phyloP scores from a whole-genome alignment of 371 early-diverging fungal genomes.

The Syncephalastrum sp. region DNA sequence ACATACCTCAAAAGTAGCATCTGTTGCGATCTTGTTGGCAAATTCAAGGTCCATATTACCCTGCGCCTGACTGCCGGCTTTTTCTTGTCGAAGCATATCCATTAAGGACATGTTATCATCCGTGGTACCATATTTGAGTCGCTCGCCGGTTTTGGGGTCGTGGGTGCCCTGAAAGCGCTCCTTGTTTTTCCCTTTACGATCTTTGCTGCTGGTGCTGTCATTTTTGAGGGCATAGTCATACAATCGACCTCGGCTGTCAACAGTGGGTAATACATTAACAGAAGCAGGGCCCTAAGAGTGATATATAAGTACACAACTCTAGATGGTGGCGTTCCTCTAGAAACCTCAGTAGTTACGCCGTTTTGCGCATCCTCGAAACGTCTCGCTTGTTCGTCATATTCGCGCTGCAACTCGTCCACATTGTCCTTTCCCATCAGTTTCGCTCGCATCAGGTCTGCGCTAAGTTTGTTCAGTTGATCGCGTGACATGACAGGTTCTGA shows the following conservation, averaged over 20 bases:
- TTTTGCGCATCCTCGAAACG: constrained; percentile 29
- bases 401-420: constrained; percentile 65
- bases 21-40: constrained; percentile 75
- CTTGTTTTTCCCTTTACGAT: constrained; percentile 36
- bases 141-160: constrained; percentile 55
- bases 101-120: constrained; percentile 56
- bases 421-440: constrained; percentile 67
- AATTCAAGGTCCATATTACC: constrained; percentile 66
- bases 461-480: constrained; percentile 83
- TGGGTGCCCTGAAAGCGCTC: constrained; percentile 52
- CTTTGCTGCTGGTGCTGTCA: constrained; percentile 12
- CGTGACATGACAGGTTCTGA: constrained; percentile 38
- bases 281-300: constrained; percentile 1
- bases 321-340: background rate
- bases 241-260: constrained; percentile 65
- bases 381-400: constrained; percentile 60
- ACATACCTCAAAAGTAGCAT: constrained; percentile 64
- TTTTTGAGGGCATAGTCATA: constrained; percentile 43
- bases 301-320: background rate
- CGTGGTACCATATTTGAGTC: constrained; percentile 55
- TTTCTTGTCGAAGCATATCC: constrained; percentile 72
- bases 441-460: constrained; percentile 82
- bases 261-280: constrained; percentile 56
- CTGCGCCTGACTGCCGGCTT: constrained; percentile 45
- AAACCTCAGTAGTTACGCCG: constrained; percentile 1